Evolutionary conservation across 2,329 filamentous ascomycete genomes (phyloP).

Genomic region (Celoporthe dispersa): DNA sequence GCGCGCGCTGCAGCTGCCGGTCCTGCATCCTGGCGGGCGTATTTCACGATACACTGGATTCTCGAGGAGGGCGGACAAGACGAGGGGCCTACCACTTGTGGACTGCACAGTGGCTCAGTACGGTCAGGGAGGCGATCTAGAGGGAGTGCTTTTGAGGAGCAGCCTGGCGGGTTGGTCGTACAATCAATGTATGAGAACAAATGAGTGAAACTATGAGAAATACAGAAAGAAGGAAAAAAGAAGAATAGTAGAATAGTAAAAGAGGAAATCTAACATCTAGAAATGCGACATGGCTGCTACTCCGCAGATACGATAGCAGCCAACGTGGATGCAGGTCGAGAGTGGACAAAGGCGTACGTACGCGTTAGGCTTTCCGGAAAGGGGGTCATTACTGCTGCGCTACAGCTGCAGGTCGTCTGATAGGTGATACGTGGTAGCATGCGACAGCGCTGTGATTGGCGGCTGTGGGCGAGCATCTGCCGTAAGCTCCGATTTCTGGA

Average conservation of each 20-base stretch:
- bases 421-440: constrained; percentile 6
- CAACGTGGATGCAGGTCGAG: not conserved
- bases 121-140: constrained; percentile 6
- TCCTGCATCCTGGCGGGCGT: constrained; percentile 48
- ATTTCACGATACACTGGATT: not conserved
- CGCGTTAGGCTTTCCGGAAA: constrained; percentile 18
- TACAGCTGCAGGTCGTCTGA: constrained; percentile 10
- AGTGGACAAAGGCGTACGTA: constrained; percentile 1
- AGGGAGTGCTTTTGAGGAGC: not conserved
- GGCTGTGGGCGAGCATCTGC: not conserved
- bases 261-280: constrained; percentile 9
- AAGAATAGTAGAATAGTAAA: not conserved
- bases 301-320: constrained; percentile 1
- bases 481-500: constrained; percentile 18
- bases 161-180: constrained; percentile 17
- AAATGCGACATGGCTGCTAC: not conserved
- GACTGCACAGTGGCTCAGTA: not conserved
- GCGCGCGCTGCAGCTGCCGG: constrained; percentile 61
- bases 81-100: not conserved
- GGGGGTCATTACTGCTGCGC: constrained; percentile 8
- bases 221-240: not conserved
- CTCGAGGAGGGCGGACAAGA: no score
- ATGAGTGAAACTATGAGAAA: constrained; percentile 2
- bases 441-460: constrained; percentile 16
- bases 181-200: not conserved